These are phyloP conservation scores for Leccinum solheimii DNA, from an alignment of 1,284 basidiomycete genomes.

Conservation along the genomic window DNA sequence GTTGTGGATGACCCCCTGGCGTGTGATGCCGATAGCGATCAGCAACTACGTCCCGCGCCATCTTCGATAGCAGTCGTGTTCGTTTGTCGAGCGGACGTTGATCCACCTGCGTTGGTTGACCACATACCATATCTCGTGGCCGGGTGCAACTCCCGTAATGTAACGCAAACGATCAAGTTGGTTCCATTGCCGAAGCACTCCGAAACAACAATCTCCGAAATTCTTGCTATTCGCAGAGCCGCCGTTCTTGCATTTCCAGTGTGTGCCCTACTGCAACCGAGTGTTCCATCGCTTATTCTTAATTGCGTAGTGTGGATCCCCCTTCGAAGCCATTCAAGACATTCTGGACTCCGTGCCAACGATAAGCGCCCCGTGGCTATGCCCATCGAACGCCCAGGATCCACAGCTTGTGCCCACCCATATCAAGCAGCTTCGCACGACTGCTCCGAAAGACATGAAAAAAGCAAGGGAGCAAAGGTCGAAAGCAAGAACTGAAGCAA, in stretches of 20 bases:
- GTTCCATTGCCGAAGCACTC: constrained; percentile 73
- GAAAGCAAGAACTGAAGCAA: constrained; percentile 53
- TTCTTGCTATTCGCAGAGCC: constrained; percentile 67
- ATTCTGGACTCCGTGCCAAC: constrained; percentile 51
- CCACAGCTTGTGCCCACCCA: constrained; percentile 65
- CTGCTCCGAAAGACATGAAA: constrained; percentile 77
- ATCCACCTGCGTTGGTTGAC: constrained; percentile 67
- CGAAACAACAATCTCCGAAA: constrained; percentile 62
- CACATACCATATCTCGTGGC: constrained; percentile 76
- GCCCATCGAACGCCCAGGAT: constrained; percentile 13
- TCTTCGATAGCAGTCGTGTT: constrained; percentile 51
- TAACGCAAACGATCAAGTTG: constrained; percentile 47
- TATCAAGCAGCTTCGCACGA: constrained; percentile 84
- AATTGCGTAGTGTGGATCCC: constrained; percentile 38
- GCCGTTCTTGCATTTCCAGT: constrained; percentile 69
- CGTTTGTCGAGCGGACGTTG: constrained; percentile 70
- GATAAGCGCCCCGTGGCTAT: constrained; percentile 66
- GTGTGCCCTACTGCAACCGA: constrained; percentile 5
- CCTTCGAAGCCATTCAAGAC: constrained; percentile 39
- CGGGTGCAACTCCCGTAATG: constrained; percentile 57
- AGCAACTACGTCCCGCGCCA: constrained; percentile 16
- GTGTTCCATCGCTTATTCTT: constrained; percentile 6
- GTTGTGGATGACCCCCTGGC: constrained; percentile 12
- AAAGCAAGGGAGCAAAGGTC: constrained; percentile 64
- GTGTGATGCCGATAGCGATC: constrained; percentile 10